These are phyloP conservation scores for Agaricus bisporus DNA, from an alignment of 768 basidiomycete genomes.

Conservation along the genomic window DNA sequence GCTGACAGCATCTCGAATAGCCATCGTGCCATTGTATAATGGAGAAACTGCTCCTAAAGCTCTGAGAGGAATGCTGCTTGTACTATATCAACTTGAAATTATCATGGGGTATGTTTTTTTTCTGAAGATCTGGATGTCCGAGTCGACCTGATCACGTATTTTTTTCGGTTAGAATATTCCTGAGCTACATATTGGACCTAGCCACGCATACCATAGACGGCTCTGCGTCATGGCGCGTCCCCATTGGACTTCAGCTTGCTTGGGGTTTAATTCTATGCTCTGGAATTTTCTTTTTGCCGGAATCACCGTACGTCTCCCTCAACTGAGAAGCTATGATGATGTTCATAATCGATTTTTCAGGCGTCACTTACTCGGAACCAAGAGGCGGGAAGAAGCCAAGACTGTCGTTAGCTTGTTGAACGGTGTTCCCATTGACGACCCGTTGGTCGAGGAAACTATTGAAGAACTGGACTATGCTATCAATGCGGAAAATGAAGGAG, in stretches of 20 bases:
- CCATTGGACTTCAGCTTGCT: conserved; percentile 67
- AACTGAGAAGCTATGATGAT: not conserved
- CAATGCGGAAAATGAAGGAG: conserved; percentile 70
- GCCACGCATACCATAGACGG: conserved; percentile 49
- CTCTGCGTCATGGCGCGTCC: conserved; percentile 68
- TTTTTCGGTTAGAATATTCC: conserved; percentile 45
- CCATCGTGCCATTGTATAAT: conserved; percentile 47
- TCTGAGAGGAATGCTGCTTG: conserved; percentile 63
- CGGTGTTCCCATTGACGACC: conserved; percentile 50
- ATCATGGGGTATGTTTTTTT: conserved; percentile 49
- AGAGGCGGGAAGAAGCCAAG: conserved; percentile 47
- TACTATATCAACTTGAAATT: conserved; percentile 74
- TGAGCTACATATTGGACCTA: conserved; percentile 67
- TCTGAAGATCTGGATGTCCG: not conserved
- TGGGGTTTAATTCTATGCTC: conserved; percentile 64
- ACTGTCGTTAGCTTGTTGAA: conserved; percentile 63
- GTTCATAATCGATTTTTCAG: conserved; percentile 22
- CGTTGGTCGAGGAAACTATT: conserved; percentile 51
- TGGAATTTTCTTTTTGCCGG: conserved; percentile 71
- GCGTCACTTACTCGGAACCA: conserved; percentile 63
- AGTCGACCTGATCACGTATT: not conserved
- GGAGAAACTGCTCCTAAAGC: conserved; percentile 76
- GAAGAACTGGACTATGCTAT: conserved; percentile 64
- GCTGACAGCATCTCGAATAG: not conserved
- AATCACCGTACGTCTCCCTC: conserved; percentile 54